Conservation (phyloP, 2,329 filamentous ascomycete species). For the Clarireedia paspali region DNA sequence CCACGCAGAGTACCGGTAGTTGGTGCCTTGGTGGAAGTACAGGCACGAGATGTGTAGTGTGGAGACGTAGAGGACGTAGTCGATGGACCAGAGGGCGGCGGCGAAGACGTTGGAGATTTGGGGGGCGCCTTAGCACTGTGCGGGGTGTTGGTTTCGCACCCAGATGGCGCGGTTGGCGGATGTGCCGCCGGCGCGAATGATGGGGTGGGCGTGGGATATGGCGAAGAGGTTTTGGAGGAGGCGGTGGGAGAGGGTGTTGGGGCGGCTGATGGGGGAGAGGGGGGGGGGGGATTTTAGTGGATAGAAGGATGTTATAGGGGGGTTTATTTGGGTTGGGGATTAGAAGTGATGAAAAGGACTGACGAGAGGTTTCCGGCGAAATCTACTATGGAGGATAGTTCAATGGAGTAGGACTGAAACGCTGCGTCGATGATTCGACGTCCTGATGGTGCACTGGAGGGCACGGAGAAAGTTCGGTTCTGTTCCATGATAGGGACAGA, state of each 20-base stretch:
- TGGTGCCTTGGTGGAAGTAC: slow-evolving; percentile 17
- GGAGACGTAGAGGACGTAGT: slow-evolving; percentile 13
- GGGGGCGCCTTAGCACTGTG: slow-evolving; percentile 8
- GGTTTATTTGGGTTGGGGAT: no score
- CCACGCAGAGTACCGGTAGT: slow-evolving; percentile 17
- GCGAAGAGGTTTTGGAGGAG: not conserved
- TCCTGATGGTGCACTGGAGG: not conserved
- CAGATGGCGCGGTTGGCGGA: no score
- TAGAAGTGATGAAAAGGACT: no score
- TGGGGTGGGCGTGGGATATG: no score
- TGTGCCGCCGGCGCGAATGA: no score
- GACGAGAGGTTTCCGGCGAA: slow-evolving; percentile 6
- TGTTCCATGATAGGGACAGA: no score
- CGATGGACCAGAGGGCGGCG: slow-evolving; percentile 14
- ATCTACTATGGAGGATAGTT: slow-evolving; percentile 11
- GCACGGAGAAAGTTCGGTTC: not conserved
- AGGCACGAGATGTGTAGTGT: slow-evolving; percentile 12
- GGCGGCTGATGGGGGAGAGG: not conserved
- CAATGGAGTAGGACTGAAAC: slow-evolving; percentile 11
- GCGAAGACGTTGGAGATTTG: slow-evolving; percentile 12
- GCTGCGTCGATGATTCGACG: slow-evolving; percentile 3
- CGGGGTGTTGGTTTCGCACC: no score
- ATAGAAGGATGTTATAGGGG: no score
- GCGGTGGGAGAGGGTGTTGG: not conserved
- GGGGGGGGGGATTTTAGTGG: not conserved